Conservation (phyloP, 768 basidiomycete genomes). For the Suillus ampliporus region DNA sequence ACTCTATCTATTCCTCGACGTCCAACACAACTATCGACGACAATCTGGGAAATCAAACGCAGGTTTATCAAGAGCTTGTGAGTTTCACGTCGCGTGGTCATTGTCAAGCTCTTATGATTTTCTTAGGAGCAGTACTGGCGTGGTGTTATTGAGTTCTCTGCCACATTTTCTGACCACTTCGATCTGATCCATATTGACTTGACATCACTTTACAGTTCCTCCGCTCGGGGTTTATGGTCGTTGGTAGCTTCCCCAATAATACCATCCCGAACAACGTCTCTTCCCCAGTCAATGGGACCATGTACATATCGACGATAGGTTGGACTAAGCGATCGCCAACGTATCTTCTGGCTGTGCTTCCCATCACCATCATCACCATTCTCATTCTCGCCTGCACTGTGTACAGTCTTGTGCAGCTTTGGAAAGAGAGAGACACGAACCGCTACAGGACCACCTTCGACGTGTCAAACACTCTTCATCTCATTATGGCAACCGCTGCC, state of each 20-base stretch:
- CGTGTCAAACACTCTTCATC: conserved; percentile 8
- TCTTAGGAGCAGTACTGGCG: conserved; percentile 21
- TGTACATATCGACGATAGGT: conserved; percentile 10
- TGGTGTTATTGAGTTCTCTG: conserved; percentile 24
- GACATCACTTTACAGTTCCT: conserved; percentile 3
- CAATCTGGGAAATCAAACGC: not conserved
- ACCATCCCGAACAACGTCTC: conserved; percentile 4
- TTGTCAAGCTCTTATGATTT: too few species aligned
- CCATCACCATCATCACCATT: conserved; percentile 3
- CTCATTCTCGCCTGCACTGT: not conserved
- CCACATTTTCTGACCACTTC: conserved; percentile 3
- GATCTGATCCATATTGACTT: not conserved
- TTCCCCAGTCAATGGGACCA: conserved; percentile 3
- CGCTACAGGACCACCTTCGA: conserved; percentile 3
- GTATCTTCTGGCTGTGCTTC: conserved; percentile 13
- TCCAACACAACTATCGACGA: not conserved
- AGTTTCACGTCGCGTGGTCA: not conserved
- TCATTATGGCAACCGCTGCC: conserved; percentile 12
- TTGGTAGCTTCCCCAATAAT: conserved; percentile 2
- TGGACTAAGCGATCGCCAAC: conserved; percentile 5
- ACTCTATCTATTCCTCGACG: conserved; percentile 14
- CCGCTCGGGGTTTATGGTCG: conserved; percentile 9
- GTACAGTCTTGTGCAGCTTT: conserved; percentile 1
- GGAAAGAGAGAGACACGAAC: not conserved
- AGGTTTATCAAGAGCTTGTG: conserved; percentile 14